A percentile compares a stretch with the other conserved stretches of the same genome.
phyloP scores from a whole-genome alignment of 768 basidiomycete genomes.

The Tulasnella sp. region DNA sequence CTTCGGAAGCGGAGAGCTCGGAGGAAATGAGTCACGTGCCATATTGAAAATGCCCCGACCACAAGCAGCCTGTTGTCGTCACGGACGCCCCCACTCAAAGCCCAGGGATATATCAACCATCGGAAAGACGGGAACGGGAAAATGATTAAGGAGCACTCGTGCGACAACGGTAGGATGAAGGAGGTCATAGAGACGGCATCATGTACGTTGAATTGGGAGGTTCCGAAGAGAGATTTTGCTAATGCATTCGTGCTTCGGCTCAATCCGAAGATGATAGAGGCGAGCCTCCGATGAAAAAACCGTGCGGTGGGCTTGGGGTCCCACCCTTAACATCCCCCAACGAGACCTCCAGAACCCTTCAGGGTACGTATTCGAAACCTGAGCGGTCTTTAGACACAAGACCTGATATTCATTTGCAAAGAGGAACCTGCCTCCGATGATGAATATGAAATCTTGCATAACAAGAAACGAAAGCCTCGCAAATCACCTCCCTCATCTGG shows the following conservation, averaged over 20 bases:
- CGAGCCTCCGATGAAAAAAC: background rate
- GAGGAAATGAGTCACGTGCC: conserved; percentile 7
- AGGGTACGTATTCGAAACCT: too few species aligned
- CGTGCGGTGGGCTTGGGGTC: background rate
- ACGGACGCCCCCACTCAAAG: background rate
- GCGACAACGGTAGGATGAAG: background rate
- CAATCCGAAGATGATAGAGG: background rate
- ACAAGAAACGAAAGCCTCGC: background rate
- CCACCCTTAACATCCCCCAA: background rate
- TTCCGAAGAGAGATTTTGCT: background rate
- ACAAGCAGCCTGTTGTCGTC: too few species aligned
- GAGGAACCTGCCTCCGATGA: background rate
- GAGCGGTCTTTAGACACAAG: background rate
- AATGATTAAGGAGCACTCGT: background rate
- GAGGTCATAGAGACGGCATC: background rate
- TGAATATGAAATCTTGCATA: background rate
- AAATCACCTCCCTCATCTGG: background rate
- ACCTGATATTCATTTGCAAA: background rate
- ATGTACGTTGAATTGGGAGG: background rate
- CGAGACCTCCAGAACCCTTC: background rate
- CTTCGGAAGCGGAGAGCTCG: background rate
- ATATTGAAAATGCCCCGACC: background rate
- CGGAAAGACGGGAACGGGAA: background rate
- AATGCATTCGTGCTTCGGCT: background rate
- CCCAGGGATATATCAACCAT: background rate